Base-by-base conservation (phyloP, 2,329 filamentous ascomycete species). In the Teratosphaeria gauchensis region DNA sequence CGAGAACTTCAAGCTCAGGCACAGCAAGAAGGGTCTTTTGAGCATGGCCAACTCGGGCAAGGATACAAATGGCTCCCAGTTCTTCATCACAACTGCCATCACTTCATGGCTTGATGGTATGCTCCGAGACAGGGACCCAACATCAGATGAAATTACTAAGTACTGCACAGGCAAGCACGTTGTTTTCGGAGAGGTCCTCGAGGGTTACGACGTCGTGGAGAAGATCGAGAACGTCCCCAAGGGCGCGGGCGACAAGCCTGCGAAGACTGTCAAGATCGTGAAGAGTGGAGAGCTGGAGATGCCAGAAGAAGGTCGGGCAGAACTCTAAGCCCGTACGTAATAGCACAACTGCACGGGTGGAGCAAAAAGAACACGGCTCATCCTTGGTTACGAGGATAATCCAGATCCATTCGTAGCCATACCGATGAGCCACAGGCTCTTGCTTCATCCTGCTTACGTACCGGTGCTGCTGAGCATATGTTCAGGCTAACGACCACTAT, bases 1-100 rank as follows among this genome's bases (percentile, higher is more conserved):
- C 70, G 89, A 95, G 85, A 94, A 92, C 87, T 94, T 95, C 83
- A 92, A 94, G 86, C 82, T 92, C 73, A 92, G 91, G 75, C 90
- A 95, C 85, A 84, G 82, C 80, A 91, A 90, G 83, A 87, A 85
- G 76, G 89, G 89, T 70, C 78, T 90, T 56, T 79, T 94, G 65
- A 90, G 80, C 81, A 80, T 67, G 80, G 67, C 28, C 54, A 53
- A 33, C 16, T 55, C 42, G 51, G 21, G 38, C 56, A 83, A 85
- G 75, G 88, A 94, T 76, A 94, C 89, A 80, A 92, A 92, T 73
- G 89, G 89, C 72, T 90, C 87, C 60, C 89, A 94, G 74, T 94
- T 94, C 81, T 94, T 94, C 82, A 92, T 94, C 74, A 94, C 90
- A 70, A 92, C 89, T 66, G 86, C 85, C 71, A 73, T 90, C 70